phyloP scores from a whole-genome alignment of 441 rosid species.

The Populus tomentosa region DNA sequence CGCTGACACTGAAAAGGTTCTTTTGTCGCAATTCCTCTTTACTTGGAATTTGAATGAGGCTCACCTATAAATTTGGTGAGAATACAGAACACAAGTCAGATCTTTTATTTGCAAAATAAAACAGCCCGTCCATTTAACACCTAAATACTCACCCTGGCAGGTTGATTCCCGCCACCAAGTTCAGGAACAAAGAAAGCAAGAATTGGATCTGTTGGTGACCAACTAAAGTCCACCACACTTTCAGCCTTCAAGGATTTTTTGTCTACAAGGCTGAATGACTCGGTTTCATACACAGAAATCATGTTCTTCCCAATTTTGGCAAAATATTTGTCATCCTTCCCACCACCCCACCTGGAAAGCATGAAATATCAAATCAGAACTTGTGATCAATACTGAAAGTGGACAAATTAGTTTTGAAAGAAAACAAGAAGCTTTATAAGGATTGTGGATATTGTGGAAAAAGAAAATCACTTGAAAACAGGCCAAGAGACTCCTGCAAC shows the following conservation, averaged over 20 bases:
- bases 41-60: conserved; percentile 84
- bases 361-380: background rate
- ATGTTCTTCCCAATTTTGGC: conserved; percentile 80
- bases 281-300: conserved; percentile 88
- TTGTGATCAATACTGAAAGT: background rate
- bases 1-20: conserved; percentile 92
- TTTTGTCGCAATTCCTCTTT: conserved; percentile 88
- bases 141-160: conserved; percentile 66
- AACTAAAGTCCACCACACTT: conserved; percentile 71
- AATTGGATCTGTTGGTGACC: conserved; percentile 94
- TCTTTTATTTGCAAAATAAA: background rate
- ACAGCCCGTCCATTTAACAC: background rate
- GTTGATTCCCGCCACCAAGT: conserved; percentile 95
- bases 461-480: conserved; percentile 54
- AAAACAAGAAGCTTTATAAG: background rate
- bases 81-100: background rate
- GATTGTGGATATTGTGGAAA: background rate
- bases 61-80: conserved; percentile 36
- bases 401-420: background rate
- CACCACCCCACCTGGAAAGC: conserved; percentile 80
- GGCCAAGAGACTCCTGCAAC: conserved; percentile 86
- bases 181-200: conserved; percentile 88
- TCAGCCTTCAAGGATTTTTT: conserved; percentile 92
- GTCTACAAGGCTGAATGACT: conserved; percentile 76
- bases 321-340: conserved; percentile 76